Percentiles rank a stretch among this genome's conserved stretches.
Conservation (phyloP, 2,329 filamentous ascomycete species). For the Grosmannia serpens region DNA sequence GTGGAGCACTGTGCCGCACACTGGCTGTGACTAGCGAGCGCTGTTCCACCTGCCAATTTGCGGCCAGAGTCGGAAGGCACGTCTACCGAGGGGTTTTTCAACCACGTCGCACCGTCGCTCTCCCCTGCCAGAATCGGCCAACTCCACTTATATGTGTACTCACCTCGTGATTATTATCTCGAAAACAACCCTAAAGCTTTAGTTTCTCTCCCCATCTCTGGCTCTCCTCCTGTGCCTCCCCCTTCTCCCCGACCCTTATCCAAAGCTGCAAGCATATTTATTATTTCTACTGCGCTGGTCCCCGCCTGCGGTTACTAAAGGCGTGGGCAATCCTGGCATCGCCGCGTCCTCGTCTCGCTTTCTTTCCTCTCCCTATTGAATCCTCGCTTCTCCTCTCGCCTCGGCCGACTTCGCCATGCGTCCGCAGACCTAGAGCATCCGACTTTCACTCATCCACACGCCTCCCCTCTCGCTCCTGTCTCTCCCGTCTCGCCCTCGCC, state of each 20-base stretch:
- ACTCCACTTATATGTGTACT: background rate
- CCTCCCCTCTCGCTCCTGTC: background rate
- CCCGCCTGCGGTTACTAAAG: background rate
- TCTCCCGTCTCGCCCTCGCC: background rate
- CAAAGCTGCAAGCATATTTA: background rate
- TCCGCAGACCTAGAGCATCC: background rate
- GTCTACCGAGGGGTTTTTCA: background rate
- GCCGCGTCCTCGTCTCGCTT: background rate
- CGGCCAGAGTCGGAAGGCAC: conserved; percentile 6
- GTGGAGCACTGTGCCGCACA: background rate
- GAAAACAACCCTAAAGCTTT: background rate
- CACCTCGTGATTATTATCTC: background rate
- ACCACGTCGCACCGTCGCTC: background rate
- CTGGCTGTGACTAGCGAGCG: background rate
- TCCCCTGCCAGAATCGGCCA: background rate
- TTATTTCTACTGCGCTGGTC: background rate
- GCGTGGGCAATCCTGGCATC: background rate
- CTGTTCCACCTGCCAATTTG: background rate
- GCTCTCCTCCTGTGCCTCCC: background rate
- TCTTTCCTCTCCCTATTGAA: background rate
- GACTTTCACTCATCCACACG: background rate
- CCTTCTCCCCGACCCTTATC: background rate
- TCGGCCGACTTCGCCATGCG: conserved; percentile 1
- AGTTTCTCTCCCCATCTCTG: background rate
- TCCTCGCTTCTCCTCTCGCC: background rate